phyloP scores from a whole-genome alignment of 2,329 filamentous ascomycete species.

The Aspergillus fischeri region DNA sequence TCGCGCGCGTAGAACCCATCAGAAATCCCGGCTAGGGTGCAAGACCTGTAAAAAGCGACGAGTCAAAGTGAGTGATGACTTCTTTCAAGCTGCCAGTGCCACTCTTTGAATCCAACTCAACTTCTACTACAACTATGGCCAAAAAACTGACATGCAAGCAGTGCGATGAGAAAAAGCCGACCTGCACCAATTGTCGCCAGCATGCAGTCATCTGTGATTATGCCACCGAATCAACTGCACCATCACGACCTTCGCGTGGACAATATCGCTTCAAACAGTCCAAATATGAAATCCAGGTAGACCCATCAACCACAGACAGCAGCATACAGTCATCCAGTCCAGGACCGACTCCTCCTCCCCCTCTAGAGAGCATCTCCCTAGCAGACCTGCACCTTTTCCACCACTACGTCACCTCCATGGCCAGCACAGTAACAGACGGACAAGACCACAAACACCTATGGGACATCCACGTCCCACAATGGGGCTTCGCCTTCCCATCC shows the following conservation, averaged over 20 bases:
- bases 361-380: slow-evolving; percentile 17
- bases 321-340: neutral
- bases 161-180: slow-evolving; percentile 33
- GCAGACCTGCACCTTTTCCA: slow-evolving; percentile 30
- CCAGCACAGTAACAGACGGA: slow-evolving; percentile 22
- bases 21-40: slow-evolving; percentile 32
- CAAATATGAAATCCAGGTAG: slow-evolving; percentile 13
- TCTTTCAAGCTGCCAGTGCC: neutral
- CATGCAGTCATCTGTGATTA: slow-evolving; percentile 28
- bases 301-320: neutral
- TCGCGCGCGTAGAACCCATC: slow-evolving; percentile 27
- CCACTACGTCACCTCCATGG: slow-evolving; percentile 26
- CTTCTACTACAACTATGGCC: neutral
- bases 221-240: neutral
- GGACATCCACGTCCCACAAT: slow-evolving; percentile 27
- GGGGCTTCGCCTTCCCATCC: slow-evolving; percentile 28
- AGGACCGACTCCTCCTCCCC: neutral
- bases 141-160: slow-evolving; percentile 6
- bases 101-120: neutral
- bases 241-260: slow-evolving; percentile 5
- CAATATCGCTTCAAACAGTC: slow-evolving; percentile 18
- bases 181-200: slow-evolving; percentile 26
- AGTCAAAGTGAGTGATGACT: slow-evolving; percentile 27
- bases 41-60: slow-evolving; percentile 31
- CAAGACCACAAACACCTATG: slow-evolving; percentile 23